Evolutionary conservation across 2,329 filamentous ascomycete species (phyloP).

Genomic region (Aureobasidium leucospermi): DNA sequence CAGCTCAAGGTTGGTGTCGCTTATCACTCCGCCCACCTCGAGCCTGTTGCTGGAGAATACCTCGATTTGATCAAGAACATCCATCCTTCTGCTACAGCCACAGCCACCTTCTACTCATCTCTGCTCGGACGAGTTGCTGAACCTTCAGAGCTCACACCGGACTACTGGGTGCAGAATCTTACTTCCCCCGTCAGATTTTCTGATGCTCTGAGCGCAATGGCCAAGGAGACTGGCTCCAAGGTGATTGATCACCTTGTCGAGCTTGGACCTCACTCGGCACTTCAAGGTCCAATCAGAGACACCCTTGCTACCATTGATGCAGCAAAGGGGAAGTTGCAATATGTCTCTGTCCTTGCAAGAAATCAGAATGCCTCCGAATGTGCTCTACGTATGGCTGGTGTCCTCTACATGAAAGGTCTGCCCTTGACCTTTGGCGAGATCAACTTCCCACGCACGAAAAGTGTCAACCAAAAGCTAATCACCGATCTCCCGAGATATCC

Average conservation of each 20-base stretch:
- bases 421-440: not conserved
- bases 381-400: slow-evolving; percentile 2
- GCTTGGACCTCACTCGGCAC: slow-evolving; percentile 38
- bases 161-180: slow-evolving; percentile 44
- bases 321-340: slow-evolving; percentile 5
- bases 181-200: slow-evolving; percentile 37
- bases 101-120: slow-evolving; percentile 14
- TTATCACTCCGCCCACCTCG: slow-evolving; percentile 4
- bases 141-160: slow-evolving; percentile 16
- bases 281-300: slow-evolving; percentile 30
- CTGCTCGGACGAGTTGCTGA: slow-evolving; percentile 10
- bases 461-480: slow-evolving; percentile 1
- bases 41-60: not conserved
- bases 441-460: slow-evolving; percentile 5
- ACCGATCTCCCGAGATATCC: slow-evolving; percentile 17
- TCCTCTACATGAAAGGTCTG: not conserved
- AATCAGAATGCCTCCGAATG: not conserved
- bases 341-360: slow-evolving; percentile 8
- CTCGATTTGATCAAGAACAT: slow-evolving; percentile 3
- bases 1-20: slow-evolving; percentile 1
- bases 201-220: slow-evolving; percentile 29
- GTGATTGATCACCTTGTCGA: slow-evolving; percentile 31
- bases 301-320: slow-evolving; percentile 22
- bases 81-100: not conserved
- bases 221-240: not conserved